Evolutionary conservation across 306 rosid species (phyloP).

Genomic region (Urtica urens): DNA sequence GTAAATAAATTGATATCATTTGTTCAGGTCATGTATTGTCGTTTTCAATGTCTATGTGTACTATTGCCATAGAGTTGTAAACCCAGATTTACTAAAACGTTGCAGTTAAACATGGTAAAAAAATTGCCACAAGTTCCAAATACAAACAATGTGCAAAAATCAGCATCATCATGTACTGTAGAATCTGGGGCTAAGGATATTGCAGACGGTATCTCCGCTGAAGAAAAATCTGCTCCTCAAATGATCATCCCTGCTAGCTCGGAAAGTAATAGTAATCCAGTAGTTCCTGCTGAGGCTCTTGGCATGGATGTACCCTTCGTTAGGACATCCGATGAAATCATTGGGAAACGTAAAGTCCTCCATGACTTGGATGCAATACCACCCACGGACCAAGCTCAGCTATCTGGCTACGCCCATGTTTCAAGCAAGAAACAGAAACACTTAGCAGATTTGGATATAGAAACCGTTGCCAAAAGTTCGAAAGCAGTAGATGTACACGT

Average conservation of each 20-base stretch:
- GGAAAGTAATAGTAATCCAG: conserved; percentile 26
- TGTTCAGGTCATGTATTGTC: not conserved
- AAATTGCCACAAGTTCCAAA: conserved; percentile 26
- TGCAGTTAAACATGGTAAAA: conserved; percentile 37
- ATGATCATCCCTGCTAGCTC: conserved; percentile 11
- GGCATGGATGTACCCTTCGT: conserved; percentile 32
- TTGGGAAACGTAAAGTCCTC: conserved; percentile 45
- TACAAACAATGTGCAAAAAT: conserved; percentile 19
- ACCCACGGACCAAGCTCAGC: conserved; percentile 21
- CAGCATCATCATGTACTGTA: conserved; percentile 33
- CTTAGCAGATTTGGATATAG: conserved; percentile 33
- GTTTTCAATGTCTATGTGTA: no score
- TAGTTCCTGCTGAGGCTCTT: conserved; percentile 17
- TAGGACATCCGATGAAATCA: conserved; percentile 14
- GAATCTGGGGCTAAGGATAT: conserved; percentile 25
- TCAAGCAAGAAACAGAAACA: conserved; percentile 56
- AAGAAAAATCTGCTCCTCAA: conserved; percentile 21
- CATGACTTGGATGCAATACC: conserved; percentile 22
- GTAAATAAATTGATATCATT: conserved; percentile 5
- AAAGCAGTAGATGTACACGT: conserved; percentile 11
- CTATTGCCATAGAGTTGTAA: conserved; percentile 8
- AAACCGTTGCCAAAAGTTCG: conserved; percentile 13
- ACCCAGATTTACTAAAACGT: conserved; percentile 18
- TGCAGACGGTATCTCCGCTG: conserved; percentile 16
- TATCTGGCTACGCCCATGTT: conserved; percentile 32